phyloP scores from a whole-genome alignment of 176 grass and related monocot species.

The Eleusine indica region DNA sequence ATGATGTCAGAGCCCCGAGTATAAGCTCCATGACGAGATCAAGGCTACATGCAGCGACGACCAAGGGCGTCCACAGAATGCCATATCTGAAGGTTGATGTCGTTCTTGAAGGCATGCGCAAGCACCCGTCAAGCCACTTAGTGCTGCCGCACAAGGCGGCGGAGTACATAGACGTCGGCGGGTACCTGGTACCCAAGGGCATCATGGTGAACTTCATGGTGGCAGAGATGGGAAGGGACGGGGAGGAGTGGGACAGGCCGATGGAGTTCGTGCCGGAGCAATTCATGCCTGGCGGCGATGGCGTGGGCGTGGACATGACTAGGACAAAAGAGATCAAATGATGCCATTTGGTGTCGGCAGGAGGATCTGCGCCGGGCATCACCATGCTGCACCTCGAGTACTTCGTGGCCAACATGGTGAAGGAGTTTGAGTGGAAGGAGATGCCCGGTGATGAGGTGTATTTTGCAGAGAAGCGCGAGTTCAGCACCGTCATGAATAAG shows the following conservation, averaged over 20 bases:
- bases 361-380: constrained; percentile 1
- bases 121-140: constrained; percentile 63
- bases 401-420: constrained; percentile 68
- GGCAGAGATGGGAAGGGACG: constrained; percentile 55
- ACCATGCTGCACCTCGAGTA: constrained; percentile 72
- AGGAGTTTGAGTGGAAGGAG: constrained; percentile 47
- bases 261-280: constrained; percentile 60
- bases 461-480: constrained; percentile 61
- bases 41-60: background rate
- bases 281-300: constrained; percentile 58
- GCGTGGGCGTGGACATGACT: constrained; percentile 58
- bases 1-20: too few relatives aligned
- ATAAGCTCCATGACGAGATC: constrained; percentile 53
- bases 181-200: constrained; percentile 55
- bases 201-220: constrained; percentile 64
- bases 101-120: constrained; percentile 57
- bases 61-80: constrained; percentile 48
- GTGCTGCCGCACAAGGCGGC: constrained; percentile 53
- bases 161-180: constrained; percentile 51
- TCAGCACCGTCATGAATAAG: constrained; percentile 66
- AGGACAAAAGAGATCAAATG: constrained; percentile 69
- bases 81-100: constrained; percentile 62
- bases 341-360: constrained; percentile 78
- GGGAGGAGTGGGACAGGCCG: constrained; percentile 44
- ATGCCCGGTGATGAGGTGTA: constrained; percentile 59